Base-by-base conservation (phyloP, 2,329 filamentous ascomycete genomes). In the Mycosphaerella arachidis region DNA sequence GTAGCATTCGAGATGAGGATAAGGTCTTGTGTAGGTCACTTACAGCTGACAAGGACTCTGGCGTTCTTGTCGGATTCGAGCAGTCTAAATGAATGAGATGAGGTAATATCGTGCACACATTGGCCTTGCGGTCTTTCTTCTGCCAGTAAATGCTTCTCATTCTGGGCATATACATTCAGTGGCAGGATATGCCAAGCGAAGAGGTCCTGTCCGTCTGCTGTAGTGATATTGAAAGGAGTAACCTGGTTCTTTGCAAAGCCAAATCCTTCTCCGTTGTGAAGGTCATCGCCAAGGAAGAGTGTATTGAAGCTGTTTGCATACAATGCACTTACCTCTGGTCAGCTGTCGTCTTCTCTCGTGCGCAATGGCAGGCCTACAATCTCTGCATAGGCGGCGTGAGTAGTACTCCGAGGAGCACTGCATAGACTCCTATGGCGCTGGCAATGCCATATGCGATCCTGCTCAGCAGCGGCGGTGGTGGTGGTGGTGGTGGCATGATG, bases 121-220 rank as follows among this genome's bases (percentile, higher is more conserved):
- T 78, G 80, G 73, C 83, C 73, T 10, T 29, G 51, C 6, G 76
- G 73, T 65, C 85, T 81, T 5, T 76, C 73, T 43, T 83, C 64
- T 2, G 55, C 57, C 12, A 51, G 77, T 12, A 95, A 77, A 13
- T 78, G 77, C 24, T 80, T 76, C 69, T 95, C 89, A 67, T 96
- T 83, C 65, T 88, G 81, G 6, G 85, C 79, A 72, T 95, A 96
- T 0, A 91, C 78, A 55, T 88, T 85, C 6, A 95, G 76, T 0
- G 93, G 93, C 53, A 97, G 78, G 57, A 97, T 82, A 71, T 97
- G 93, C 93, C 93, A 97, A 29, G 89, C 90, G 71, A 94, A 95
- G 18, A 97, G 77, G 1, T 79, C 85, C 73, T 92, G 87, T 43
- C 86, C 85, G 72, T 97, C 92, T 1, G 85, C 79, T 0, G 91